Evolutionary conservation across 2,329 filamentous ascomycete species (phyloP).

Genomic region (Neodidymelliopsis sp.): DNA sequence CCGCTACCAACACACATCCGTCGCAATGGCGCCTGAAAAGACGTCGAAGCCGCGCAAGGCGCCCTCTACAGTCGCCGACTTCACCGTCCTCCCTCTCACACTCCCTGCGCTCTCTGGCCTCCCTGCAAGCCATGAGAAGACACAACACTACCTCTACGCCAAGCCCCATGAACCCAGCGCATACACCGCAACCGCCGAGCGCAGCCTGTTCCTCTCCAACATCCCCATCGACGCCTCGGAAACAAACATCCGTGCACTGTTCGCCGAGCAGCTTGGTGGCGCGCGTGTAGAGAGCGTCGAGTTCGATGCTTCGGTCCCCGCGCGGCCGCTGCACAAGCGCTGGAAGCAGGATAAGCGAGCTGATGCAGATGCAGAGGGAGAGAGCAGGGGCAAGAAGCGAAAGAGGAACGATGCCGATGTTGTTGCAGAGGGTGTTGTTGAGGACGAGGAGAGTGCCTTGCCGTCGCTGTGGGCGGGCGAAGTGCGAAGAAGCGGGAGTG

Average conservation of each 20-base stretch:
- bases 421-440: slow-evolving; percentile 51
- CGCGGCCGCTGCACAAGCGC: slow-evolving; percentile 57
- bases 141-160: slow-evolving; percentile 85
- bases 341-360: slow-evolving; percentile 43
- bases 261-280: slow-evolving; percentile 75
- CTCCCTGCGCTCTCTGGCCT: slow-evolving; percentile 57
- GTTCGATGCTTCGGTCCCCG: slow-evolving; percentile 65
- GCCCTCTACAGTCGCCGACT: slow-evolving; percentile 62
- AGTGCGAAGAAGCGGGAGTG: slow-evolving; percentile 76
- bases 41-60: slow-evolving; percentile 23
- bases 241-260: slow-evolving; percentile 76
- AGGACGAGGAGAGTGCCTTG: slow-evolving; percentile 68
- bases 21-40: slow-evolving; percentile 29
- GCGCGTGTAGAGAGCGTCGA: slow-evolving; percentile 79
- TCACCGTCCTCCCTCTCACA: slow-evolving; percentile 72
- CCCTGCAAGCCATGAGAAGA: slow-evolving; percentile 54
- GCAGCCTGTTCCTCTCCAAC: slow-evolving; percentile 91
- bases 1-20: slow-evolving; percentile 5
- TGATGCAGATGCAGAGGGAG: slow-evolving; percentile 48
- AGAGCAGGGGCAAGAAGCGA: slow-evolving; percentile 60
- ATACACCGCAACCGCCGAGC: slow-evolving; percentile 67
- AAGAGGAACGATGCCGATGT: slow-evolving; percentile 56
- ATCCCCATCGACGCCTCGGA: slow-evolving; percentile 85
- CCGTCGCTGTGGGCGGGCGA: slow-evolving; percentile 77
- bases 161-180: slow-evolving; percentile 80